Base-by-base conservation (phyloP, 441 rosid species). In the Pelargonium cotyledonis region DNA sequence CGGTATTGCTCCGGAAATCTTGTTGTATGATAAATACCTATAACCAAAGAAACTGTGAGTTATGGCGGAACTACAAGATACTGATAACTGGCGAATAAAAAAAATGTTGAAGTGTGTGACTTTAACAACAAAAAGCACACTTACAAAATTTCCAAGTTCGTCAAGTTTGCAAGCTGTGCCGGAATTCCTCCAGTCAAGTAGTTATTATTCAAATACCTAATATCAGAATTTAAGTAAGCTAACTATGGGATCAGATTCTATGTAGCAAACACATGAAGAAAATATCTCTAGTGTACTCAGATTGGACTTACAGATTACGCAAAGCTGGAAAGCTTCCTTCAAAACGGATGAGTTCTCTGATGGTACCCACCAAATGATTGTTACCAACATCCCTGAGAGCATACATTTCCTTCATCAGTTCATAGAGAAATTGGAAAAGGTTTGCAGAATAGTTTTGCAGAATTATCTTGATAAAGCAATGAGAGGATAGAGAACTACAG, bases 151-250 rank as follows among this genome's bases (percentile, higher is more conserved):
- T 94, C 99, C 84, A 94, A 77, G 77, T 86, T 87, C 75, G 90
- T 89, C 75, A 94, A 79, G 81, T 91, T 94, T 47, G 99, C 87
- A 18, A 94, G 90, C 74, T 94, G 97, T 40, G 97, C 87, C 29
- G 99, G 97, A 73, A 95, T 84, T 43, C 97, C 97, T 73, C 99
- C 97, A 62, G 92, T 95, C 72, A 94, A 81, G 73, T 89, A 89
- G 77, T 94, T 94, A 72, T 91, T 92, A 71, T 91, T 90, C 81
- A 94, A 77, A 73, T 91, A 94, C 68, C 96, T 91, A 75, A 55
- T 12, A 18, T 31, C 51, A 55, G 29, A 47, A 75, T 53, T 51
- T 31, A 29, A 77, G 61, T 40, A 68, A 65, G 70, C 51, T 72
- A 57, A 40, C 15, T 49, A 14, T 10, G 43, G 8, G 6, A 15